Evolutionary conservation across 495 filamentous ascomycete species (phyloP).

Genomic region (Hypomontagnella submonticulosa): DNA sequence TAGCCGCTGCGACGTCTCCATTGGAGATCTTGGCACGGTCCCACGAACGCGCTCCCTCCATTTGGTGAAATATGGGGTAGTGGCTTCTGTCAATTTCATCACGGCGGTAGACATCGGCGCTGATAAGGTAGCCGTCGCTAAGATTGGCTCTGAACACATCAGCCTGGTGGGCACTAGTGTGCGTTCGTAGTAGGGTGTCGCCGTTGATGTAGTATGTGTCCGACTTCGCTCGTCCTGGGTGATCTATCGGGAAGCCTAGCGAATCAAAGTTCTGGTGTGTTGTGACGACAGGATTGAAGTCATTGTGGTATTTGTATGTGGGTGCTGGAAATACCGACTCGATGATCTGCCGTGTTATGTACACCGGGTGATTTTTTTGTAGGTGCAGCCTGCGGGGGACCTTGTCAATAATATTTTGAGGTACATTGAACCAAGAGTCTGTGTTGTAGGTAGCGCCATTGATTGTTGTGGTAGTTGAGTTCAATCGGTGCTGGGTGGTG

Average conservation of each 20-base stretch:
- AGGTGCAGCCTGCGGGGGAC: conserved; percentile 83
- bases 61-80: conserved; percentile 98
- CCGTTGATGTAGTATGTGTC: conserved; percentile 97
- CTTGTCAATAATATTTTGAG: conserved; percentile 76
- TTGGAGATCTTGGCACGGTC: conserved; percentile 70
- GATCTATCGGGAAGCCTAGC: conserved; percentile 87
- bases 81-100: conserved; percentile 95
- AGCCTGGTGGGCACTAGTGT: conserved; percentile 92
- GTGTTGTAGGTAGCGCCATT: conserved; percentile 70
- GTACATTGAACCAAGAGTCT: conserved; percentile 88
- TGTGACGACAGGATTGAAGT: conserved; percentile 84
- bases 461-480: conserved; percentile 57
- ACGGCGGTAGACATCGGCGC: conserved; percentile 95
- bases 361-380: conserved; percentile 86
- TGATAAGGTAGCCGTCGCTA: conserved; percentile 85
- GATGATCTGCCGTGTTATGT: conserved; percentile 90
- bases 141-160: conserved; percentile 81
- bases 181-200: conserved; percentile 85
- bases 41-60: conserved; percentile 95
- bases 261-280: conserved; percentile 94
- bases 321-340: conserved; percentile 85
- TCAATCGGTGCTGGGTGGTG: conserved; percentile 22
- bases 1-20: conserved; percentile 69
- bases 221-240: conserved; percentile 85
- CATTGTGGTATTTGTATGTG: conserved; percentile 78